phyloP scores from a whole-genome alignment of 2,329 filamentous ascomycete species.

The Arthrocladium fulminans region DNA sequence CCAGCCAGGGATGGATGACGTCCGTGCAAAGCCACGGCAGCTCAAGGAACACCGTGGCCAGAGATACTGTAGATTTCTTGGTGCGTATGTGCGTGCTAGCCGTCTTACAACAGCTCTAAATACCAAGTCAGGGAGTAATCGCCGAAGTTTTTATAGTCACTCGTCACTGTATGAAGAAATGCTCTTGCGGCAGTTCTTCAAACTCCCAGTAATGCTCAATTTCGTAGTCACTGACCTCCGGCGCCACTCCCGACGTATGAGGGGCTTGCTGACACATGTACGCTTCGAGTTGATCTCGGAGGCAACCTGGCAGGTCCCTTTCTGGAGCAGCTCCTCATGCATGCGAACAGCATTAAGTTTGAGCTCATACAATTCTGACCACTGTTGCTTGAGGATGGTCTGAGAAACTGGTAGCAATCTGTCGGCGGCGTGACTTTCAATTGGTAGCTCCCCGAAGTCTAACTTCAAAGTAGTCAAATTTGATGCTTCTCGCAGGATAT shows the following conservation, averaged over 20 bases:
- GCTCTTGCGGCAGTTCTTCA: neutral
- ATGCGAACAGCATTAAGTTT: slow-evolving; percentile 4
- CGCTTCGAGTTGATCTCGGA: slow-evolving; percentile 2
- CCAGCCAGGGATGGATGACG: too few species aligned
- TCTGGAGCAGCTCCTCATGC: slow-evolving; percentile 1
- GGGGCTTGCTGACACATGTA: neutral
- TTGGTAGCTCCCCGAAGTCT: slow-evolving; percentile 9
- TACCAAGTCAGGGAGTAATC: slow-evolving; percentile 6
- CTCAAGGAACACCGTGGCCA: too few species aligned
- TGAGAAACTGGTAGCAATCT: slow-evolving; percentile 7
- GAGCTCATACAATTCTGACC: slow-evolving; percentile 1
- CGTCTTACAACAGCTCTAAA: neutral
- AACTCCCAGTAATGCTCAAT: neutral
- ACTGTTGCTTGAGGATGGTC: neutral
- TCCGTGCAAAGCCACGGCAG: too few species aligned
- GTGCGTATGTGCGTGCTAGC: neutral
- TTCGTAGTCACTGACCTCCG: neutral
- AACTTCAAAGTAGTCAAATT: slow-evolving; percentile 1
- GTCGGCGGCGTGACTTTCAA: neutral
- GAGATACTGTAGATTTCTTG: neutral
- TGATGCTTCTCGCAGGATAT: neutral
- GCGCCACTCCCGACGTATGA: neutral
- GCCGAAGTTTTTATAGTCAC: neutral
- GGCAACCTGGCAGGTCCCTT: neutral
- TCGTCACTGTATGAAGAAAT: neutral